Evolutionary conservation across 2,329 filamentous ascomycete genomes (phyloP).

Genomic region (Drechslerella stenobrocha): DNA sequence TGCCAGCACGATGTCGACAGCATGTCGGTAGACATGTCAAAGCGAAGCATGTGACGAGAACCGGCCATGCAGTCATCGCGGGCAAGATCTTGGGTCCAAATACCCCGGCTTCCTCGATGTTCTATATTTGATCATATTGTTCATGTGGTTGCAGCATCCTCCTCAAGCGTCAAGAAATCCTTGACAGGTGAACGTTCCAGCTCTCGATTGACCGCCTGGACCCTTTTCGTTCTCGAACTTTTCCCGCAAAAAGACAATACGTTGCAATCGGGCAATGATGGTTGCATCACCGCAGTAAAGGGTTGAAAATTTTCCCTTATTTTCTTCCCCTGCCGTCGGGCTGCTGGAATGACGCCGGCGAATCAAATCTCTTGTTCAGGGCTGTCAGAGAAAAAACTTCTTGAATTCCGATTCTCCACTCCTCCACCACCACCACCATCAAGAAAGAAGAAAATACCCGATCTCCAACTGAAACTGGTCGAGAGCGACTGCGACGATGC

Average conservation of each 20-base stretch:
- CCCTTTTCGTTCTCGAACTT: constrained; percentile 45
- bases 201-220: constrained; percentile 21
- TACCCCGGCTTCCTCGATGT: constrained; percentile 14
- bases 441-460: constrained; percentile 31
- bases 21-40: constrained; percentile 1
- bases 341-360: constrained; percentile 17
- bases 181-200: constrained; percentile 1
- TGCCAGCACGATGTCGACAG: neutral
- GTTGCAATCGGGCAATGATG: constrained; percentile 17
- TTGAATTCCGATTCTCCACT: constrained; percentile 20
- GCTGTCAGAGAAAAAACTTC: neutral
- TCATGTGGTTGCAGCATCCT: constrained; percentile 23
- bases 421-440: constrained; percentile 22
- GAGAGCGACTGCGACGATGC: constrained; percentile 11
- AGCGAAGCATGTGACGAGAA: constrained; percentile 34
- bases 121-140: constrained; percentile 40
- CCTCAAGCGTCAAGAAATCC: neutral
- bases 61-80: constrained; percentile 19
- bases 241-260: constrained; percentile 14
- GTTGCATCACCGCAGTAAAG: constrained; percentile 42
- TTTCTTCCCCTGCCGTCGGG: neutral
- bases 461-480: constrained; percentile 11
- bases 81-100: constrained; percentile 10
- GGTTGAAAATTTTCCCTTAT: constrained; percentile 31
- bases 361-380: constrained; percentile 28